A percentile compares a stretch with the other conserved stretches of the same genome.
Evolutionary conservation across 371 early-diverging fungal genomes (phyloP).

Genomic region (Zychaea mexicana): DNA sequence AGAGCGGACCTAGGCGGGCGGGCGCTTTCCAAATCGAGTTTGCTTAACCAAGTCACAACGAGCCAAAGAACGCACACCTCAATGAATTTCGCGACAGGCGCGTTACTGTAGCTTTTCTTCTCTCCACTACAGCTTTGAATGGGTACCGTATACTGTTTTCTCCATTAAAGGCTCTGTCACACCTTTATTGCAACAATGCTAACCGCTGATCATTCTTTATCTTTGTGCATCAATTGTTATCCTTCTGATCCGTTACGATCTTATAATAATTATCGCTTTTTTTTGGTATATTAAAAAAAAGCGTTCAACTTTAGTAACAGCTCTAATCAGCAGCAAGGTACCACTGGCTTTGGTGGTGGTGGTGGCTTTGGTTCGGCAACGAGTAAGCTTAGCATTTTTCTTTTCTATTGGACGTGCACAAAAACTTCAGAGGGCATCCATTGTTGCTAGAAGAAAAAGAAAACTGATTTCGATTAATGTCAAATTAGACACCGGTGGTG

Average conservation of each 20-base stretch:
- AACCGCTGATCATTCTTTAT: too few species aligned
- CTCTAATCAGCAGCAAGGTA: slow-evolving; percentile 31
- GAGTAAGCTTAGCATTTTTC: too few species aligned
- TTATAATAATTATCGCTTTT: neutral
- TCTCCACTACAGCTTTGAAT: neutral
- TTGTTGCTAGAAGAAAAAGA: neutral
- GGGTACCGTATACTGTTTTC: neutral
- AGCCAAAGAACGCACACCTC: too few species aligned
- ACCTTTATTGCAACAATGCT: too few species aligned
- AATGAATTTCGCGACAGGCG: too few species aligned
- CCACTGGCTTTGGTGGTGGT: slow-evolving; percentile 20
- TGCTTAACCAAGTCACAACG: too few species aligned
- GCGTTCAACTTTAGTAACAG: slow-evolving; percentile 36
- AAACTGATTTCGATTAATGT: neutral
- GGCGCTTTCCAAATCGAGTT: too few species aligned
- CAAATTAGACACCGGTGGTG: slow-evolving; percentile 12
- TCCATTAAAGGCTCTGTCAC: too few species aligned
- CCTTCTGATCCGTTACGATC: neutral
- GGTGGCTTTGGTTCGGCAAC: slow-evolving; percentile 11
- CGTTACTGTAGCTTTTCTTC: neutral
- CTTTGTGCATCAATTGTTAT: neutral
- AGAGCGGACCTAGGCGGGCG: too few species aligned
- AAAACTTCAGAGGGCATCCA: too few species aligned
- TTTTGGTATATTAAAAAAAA: neutral
- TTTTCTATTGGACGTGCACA: too few species aligned